Percentiles rank a stretch among this genome's conserved stretches.
Conservation (phyloP, 768 basidiomycete species). For the Vishniacozyma victoriae region DNA sequence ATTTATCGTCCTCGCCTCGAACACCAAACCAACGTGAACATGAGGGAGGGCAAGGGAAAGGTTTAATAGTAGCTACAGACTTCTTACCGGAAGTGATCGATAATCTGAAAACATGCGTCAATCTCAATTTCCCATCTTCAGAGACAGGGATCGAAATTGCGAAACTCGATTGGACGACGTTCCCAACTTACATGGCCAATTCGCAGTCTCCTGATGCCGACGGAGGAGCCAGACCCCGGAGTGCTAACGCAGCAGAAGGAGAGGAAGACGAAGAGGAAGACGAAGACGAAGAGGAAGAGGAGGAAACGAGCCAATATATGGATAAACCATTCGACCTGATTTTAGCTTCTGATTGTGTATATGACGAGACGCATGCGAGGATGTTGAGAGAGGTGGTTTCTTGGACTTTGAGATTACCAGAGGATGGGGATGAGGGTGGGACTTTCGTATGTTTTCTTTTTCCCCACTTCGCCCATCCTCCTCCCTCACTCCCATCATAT, state of each 20-base stretch:
- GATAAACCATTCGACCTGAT: constrained; percentile 40
- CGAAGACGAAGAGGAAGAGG: constrained; percentile 6
- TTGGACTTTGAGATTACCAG: constrained; percentile 37
- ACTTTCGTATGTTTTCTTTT: constrained; percentile 37
- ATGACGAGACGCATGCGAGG: constrained; percentile 43
- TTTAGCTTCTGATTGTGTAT: constrained; percentile 45
- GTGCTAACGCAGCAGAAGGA: neutral
- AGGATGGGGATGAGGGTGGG: constrained; percentile 27
- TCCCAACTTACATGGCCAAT: constrained; percentile 22
- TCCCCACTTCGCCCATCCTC: neutral
- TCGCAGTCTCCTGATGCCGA: no score
- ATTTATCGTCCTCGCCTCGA: neutral
- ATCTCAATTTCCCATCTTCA: constrained; percentile 36
- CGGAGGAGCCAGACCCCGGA: neutral
- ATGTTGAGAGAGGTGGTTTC: constrained; percentile 37
- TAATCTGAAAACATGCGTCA: constrained; percentile 42
- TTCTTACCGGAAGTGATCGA: constrained; percentile 38
- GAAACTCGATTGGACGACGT: constrained; percentile 44
- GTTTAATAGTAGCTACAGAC: constrained; percentile 43
- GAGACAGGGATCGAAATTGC: constrained; percentile 23
- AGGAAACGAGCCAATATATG: constrained; percentile 1
- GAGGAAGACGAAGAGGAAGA: constrained; percentile 5
- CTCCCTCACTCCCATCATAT: neutral
- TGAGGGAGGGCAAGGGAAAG: neutral
- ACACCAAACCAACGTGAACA: neutral